Percentiles rank a stretch among this genome's conserved stretches.
phyloP scores from a whole-genome alignment of 306 rosid species.

The Trichosanthes cucumerina region DNA sequence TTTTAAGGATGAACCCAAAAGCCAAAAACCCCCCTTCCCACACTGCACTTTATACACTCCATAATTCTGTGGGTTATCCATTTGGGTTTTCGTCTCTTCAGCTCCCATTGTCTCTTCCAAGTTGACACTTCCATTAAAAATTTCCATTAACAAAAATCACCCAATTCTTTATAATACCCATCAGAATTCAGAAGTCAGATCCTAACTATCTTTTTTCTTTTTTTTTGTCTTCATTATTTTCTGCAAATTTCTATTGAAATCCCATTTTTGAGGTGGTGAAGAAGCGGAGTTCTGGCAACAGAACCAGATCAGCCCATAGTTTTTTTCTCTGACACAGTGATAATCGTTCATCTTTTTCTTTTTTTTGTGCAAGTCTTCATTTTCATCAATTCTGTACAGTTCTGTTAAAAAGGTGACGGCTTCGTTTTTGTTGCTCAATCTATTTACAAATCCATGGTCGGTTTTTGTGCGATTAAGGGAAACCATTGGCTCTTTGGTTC shows the following conservation, averaged over 20 bases:
- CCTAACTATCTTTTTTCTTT: neutral
- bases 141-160: neutral
- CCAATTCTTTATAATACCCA: neutral
- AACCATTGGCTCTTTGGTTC: neutral
- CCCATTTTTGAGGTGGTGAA: neutral
- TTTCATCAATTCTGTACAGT: neutral
- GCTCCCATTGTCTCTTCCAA: neutral
- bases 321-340: conserved; percentile 4
- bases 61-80: conserved; percentile 12
- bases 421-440: neutral
- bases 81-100: neutral
- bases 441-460: conserved; percentile 3
- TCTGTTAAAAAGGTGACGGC: neutral
- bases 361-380: neutral
- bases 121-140: neutral
- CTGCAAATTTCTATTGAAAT: neutral
- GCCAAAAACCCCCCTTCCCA: neutral
- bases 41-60: neutral
- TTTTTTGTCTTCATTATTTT: neutral
- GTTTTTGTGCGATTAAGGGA: neutral
- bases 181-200: neutral
- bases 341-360: neutral
- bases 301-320: neutral
- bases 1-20: neutral
- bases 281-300: neutral